These are phyloP conservation scores for Spergularia bocconei DNA, from an alignment of 148 eudicot genomes.

Conservation along the genomic window DNA sequence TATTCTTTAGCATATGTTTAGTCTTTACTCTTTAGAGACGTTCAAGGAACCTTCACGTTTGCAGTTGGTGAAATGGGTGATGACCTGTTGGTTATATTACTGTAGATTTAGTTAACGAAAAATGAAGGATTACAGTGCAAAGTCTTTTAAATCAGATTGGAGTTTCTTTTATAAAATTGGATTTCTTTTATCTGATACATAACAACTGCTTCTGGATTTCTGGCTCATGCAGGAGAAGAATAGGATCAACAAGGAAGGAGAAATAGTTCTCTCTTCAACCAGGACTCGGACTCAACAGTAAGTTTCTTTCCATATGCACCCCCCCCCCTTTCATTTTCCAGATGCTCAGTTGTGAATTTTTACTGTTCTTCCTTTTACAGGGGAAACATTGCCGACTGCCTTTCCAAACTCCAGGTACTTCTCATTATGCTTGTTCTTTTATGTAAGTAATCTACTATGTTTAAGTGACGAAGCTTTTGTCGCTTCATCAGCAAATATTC, in stretches of 20 bases:
- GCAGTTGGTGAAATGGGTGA: too few species aligned
- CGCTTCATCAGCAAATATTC: not conserved
- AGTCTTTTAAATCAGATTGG: too few species aligned
- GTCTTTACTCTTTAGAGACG: too few species aligned
- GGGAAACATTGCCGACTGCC: conserved; percentile 76
- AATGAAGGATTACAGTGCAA: too few species aligned
- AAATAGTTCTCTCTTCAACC: conserved; percentile 75
- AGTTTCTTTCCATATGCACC: conserved; percentile 21
- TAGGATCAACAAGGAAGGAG: conserved; percentile 85
- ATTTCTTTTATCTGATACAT: not conserved
- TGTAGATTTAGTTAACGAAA: too few species aligned
- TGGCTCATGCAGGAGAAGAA: conserved; percentile 68
- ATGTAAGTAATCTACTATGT: not conserved
- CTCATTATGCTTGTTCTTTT: not conserved
- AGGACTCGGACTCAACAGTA: conserved; percentile 85
- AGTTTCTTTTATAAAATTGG: too few species aligned
- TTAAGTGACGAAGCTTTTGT: not conserved
- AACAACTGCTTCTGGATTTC: not conserved
- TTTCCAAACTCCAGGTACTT: conserved; percentile 72
- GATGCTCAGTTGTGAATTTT: not conserved
- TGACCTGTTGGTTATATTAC: too few species aligned
- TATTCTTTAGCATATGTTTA: too few species aligned
- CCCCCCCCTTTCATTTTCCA: conserved; percentile 4
- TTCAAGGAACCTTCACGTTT: too few species aligned
- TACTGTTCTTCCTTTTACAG: conserved; percentile 37